Conservation (phyloP, 1,139 yeast species). For the Blastobotrys capitulatus region DNA sequence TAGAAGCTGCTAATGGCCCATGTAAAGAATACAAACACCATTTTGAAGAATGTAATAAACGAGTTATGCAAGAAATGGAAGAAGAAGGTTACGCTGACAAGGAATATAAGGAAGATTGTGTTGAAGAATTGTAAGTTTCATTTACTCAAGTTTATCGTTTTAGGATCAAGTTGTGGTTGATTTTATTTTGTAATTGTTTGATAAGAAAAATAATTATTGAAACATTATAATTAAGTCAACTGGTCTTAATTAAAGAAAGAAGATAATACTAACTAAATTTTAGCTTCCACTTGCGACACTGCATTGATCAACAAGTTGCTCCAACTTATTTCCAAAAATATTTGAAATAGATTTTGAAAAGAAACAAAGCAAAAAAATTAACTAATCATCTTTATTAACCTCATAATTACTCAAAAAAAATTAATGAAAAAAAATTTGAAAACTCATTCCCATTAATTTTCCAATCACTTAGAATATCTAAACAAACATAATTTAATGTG, state of each 20-base stretch:
- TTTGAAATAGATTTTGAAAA: constrained; percentile 11
- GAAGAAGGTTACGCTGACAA: constrained; percentile 74
- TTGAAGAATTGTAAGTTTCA: constrained; percentile 64
- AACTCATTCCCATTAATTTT: no score
- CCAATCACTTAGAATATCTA: no score
- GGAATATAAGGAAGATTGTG: constrained; percentile 91
- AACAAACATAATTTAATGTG: no score
- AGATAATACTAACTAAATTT: constrained; percentile 16
- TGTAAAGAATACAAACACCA: constrained; percentile 81
- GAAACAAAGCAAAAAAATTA: no score
- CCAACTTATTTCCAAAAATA: constrained; percentile 80
- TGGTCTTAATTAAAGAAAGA: neutral
- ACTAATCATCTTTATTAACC: no score
- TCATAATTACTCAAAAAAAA: no score
- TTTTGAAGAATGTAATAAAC: constrained; percentile 89
- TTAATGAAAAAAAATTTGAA: no score
- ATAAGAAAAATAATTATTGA: no score
- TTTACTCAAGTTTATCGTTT: neutral
- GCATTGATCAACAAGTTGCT: constrained; percentile 87
- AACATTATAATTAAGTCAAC: neutral
- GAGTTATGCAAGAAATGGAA: constrained; percentile 83
- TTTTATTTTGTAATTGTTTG: no score
- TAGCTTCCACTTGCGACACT: constrained; percentile 87
- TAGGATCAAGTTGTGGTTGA: no score
- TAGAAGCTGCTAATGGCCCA: constrained; percentile 47